A percentile compares a stretch with the other conserved stretches of the same genome.
These are phyloP conservation scores for Russula virescens DNA, from an alignment of 768 basidiomycete species.

Conservation along the genomic window DNA sequence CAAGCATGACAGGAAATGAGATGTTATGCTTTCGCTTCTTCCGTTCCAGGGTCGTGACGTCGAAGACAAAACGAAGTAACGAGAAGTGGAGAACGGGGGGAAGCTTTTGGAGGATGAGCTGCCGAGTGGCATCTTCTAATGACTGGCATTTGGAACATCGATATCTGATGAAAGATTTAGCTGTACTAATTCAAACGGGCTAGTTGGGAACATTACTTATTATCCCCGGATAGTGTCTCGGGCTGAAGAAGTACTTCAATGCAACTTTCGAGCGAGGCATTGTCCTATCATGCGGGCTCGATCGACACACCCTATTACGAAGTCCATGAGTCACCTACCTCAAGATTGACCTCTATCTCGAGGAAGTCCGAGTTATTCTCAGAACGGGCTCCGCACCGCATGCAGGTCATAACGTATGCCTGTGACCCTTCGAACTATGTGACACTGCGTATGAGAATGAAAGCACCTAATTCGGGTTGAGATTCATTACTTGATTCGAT, in stretches of 20 bases:
- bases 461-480: not conserved
- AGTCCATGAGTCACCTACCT: slow-evolving; percentile 39
- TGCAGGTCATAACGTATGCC: slow-evolving; percentile 75
- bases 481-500: slow-evolving; percentile 54
- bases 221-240: slow-evolving; percentile 76
- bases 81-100: slow-evolving; percentile 92
- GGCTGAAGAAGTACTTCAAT: slow-evolving; percentile 58
- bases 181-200: slow-evolving; percentile 1
- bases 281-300: slow-evolving; percentile 42
- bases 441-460: slow-evolving; percentile 1
- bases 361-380: slow-evolving; percentile 69
- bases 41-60: slow-evolving; percentile 68
- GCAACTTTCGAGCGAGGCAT: slow-evolving; percentile 67
- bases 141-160: slow-evolving; percentile 67
- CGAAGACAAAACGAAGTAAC: slow-evolving; percentile 88
- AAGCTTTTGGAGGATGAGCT: slow-evolving; percentile 59
- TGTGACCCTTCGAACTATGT: slow-evolving; percentile 86
- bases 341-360: slow-evolving; percentile 83
- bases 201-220: slow-evolving; percentile 49
- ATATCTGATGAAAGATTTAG: slow-evolving; percentile 47
- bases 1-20: slow-evolving; percentile 64
- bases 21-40: slow-evolving; percentile 83
- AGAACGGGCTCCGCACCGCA: slow-evolving; percentile 60
- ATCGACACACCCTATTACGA: not conserved
- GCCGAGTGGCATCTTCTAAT: slow-evolving; percentile 75